Percentiles rank a stretch among this genome's conserved stretches.
Conservation (phyloP, 352 stramenopile species). For the Pythium biforme region DNA sequence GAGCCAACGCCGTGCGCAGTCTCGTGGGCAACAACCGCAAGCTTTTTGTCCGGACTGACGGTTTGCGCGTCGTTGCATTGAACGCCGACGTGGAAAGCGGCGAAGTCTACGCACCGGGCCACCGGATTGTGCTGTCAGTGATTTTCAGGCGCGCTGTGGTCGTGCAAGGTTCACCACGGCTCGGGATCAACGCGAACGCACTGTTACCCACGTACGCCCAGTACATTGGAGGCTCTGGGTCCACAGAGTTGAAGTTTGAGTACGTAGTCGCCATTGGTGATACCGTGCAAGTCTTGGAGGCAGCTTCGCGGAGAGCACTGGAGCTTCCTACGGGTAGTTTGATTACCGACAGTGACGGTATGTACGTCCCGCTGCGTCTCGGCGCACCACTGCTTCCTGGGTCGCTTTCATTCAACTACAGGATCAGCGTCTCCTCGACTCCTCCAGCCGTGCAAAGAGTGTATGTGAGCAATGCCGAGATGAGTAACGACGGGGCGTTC, state of each 20-base stretch:
- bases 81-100: constrained; percentile 37
- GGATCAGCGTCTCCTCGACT: constrained; percentile 45
- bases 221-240: constrained; percentile 56
- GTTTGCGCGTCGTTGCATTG: constrained; percentile 41
- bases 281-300: constrained; percentile 43
- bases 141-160: constrained; percentile 43
- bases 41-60: constrained; percentile 66
- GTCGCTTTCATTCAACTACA: constrained; percentile 45
- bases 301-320: constrained; percentile 40
- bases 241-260: constrained; percentile 41
- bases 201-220: constrained; percentile 34
- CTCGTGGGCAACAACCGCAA: constrained; percentile 58
- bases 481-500: constrained; percentile 21
- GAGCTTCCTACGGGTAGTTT: constrained; percentile 44
- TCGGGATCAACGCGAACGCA: constrained; percentile 51
- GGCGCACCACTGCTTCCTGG: constrained; percentile 26
- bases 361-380: constrained; percentile 54
- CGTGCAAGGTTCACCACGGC: constrained; percentile 47
- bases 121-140: constrained; percentile 51
- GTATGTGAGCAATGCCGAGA: constrained; percentile 31
- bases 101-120: constrained; percentile 53
- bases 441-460: constrained; percentile 43
- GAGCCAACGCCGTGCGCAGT: constrained; percentile 50
- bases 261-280: constrained; percentile 59
- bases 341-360: constrained; percentile 43